Percentiles rank a stretch among this genome's conserved stretches.
These are phyloP conservation scores for Globisporangium canariense DNA, from an alignment of 352 stramenopile genomes.

Conservation along the genomic window DNA sequence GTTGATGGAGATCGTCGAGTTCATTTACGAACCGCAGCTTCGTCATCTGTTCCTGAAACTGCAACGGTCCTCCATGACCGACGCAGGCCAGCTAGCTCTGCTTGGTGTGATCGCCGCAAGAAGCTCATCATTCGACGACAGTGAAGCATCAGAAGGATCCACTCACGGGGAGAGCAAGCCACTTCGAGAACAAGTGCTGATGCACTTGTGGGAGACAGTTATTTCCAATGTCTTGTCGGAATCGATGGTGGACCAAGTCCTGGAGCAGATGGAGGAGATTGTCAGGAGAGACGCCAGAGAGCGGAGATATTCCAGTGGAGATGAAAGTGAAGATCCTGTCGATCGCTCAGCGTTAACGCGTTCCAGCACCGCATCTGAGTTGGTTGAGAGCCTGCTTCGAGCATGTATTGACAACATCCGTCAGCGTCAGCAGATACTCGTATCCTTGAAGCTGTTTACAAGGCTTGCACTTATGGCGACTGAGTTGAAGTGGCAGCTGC, in stretches of 20 bases:
- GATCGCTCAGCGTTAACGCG: neutral
- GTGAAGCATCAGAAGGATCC: neutral
- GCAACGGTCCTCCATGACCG: conserved; percentile 19
- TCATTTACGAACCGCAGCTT: conserved; percentile 39
- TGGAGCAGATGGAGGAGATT: conserved; percentile 38
- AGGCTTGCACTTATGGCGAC: conserved; percentile 28
- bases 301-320: conserved; percentile 3
- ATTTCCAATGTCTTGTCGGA: conserved; percentile 19
- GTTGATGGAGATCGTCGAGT: conserved; percentile 51
- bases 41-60: conserved; percentile 28
- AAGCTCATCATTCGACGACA: neutral
- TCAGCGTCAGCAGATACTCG: conserved; percentile 12
- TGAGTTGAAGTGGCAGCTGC: conserved; percentile 16
- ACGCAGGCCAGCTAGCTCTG: conserved; percentile 32
- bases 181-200: conserved; percentile 33
- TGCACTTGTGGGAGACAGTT: conserved; percentile 38
- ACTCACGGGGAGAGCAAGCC: neutral
- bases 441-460: conserved; percentile 37
- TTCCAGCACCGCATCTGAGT: neutral
- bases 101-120: conserved; percentile 30
- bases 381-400: conserved; percentile 24
- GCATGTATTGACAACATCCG: conserved; percentile 28
- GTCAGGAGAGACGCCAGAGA: conserved; percentile 13
- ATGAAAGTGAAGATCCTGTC: neutral
- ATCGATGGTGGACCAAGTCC: conserved; percentile 28